Base-by-base conservation (phyloP, 768 basidiomycete species). In the Panaeolus papilionaceus region DNA sequence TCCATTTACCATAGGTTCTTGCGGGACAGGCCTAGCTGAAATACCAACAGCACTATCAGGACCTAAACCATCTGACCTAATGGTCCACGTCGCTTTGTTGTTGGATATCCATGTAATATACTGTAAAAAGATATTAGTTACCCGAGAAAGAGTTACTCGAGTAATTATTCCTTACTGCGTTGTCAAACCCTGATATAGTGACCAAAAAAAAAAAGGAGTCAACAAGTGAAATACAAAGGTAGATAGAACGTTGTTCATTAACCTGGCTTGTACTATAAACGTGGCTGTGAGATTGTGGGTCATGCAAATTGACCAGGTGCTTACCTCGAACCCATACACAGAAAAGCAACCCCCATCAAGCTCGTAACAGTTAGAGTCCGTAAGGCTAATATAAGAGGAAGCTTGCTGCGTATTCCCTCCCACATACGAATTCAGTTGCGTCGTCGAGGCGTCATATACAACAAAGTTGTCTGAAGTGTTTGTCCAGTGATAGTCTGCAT, bases 81-180 rank as follows among this genome's bases (percentile, higher is more conserved):
- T 74, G 4, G 92, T 94, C 95, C 95, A 96, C 9, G 90, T 80
- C 28, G 84, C 74, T 70, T 87, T 81, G 75, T 87, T 86, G 71
- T 90, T 83, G 66, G 88, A 84, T 67, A 96, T 81, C 95, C 95
- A 97, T 2, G 92, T 87, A 71, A 96, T 94, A 74, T 96, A 97
- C 89, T 91, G 66, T 39, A 62, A 37, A 18, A 47, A 61, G 39
- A 65, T 40, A 67, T 64, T 61, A 62, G 45, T 5, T 4, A 26
- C 18, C 5, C 2, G 11, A 49, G 26, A n/a, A 10, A 39, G 38
- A 38, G 16, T 47, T n/a, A 38, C 14, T 44, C 14, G 16, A 58
- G 10, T 51, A 40, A 33, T 10, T 12, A 61, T 39, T 20, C 79
- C 87, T 69, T 71, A 91, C 88, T 37, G 84, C 90, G 40, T 86